These are phyloP conservation scores for Terfezia claveryi DNA, from an alignment of 495 filamentous ascomycete species.

Conservation along the genomic window DNA sequence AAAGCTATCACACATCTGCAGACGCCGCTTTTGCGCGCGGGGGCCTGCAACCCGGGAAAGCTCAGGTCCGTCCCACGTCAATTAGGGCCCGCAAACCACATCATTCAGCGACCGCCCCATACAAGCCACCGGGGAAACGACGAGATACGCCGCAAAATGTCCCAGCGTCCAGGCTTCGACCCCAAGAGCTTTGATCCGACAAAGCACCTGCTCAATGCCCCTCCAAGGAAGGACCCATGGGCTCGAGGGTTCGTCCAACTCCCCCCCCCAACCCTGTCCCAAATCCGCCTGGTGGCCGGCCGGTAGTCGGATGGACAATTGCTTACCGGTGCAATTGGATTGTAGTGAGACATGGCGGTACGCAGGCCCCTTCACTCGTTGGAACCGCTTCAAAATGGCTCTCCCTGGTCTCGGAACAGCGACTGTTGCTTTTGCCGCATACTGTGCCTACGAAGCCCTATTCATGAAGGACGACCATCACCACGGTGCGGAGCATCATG, in stretches of 20 bases:
- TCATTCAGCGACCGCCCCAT: too few species aligned
- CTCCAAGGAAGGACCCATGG: slow-evolving; percentile 53
- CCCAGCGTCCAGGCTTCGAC: neutral
- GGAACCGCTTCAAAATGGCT: slow-evolving; percentile 61
- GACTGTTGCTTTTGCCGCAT: slow-evolving; percentile 68
- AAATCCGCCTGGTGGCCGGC: neutral
- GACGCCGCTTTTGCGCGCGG: too few species aligned
- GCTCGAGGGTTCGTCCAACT: slow-evolving; percentile 36
- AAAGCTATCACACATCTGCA: too few species aligned
- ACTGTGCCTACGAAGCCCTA: slow-evolving; percentile 70
- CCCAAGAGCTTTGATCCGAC: slow-evolving; percentile 12
- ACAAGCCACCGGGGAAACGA: too few species aligned
- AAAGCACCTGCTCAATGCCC: slow-evolving; percentile 9
- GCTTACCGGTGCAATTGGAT: neutral
- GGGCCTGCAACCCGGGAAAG: too few species aligned
- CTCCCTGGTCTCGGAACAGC: slow-evolving; percentile 87
- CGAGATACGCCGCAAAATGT: neutral
- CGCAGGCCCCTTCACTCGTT: slow-evolving; percentile 66
- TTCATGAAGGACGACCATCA: slow-evolving; percentile 62
- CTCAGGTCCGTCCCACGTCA: too few species aligned
- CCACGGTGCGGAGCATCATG: slow-evolving; percentile 28
- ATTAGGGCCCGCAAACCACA: too few species aligned
- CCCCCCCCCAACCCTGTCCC: neutral
- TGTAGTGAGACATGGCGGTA: slow-evolving; percentile 85
- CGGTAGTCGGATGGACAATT: slow-evolving; percentile 1